A percentile compares a stretch with the other conserved stretches of the same genome.
These are phyloP conservation scores for Daldinia bambusicola DNA, from an alignment of 495 filamentous ascomycete genomes.

Conservation along the genomic window DNA sequence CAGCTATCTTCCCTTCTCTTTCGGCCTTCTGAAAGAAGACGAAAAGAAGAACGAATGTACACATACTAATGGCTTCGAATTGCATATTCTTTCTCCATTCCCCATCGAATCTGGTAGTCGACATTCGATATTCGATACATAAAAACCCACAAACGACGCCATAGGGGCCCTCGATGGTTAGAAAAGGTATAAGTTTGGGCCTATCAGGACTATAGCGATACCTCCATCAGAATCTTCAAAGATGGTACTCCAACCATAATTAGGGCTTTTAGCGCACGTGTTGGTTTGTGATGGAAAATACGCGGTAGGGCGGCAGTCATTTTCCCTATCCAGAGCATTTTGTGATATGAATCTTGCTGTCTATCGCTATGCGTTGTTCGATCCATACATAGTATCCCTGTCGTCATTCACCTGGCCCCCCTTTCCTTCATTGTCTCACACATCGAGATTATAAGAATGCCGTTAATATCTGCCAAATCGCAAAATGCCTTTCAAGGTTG, in stretches of 20 bases:
- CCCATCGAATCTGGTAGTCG: not conserved
- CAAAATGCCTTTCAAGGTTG: slow-evolving; percentile 29
- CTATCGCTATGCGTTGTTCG: slow-evolving; percentile 43
- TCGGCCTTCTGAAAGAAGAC: slow-evolving; percentile 20
- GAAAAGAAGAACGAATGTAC: slow-evolving; percentile 19
- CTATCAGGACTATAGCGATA: slow-evolving; percentile 42
- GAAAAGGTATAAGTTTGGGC: slow-evolving; percentile 8
- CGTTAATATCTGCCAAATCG: slow-evolving; percentile 40
- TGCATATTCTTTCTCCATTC: slow-evolving; percentile 5
- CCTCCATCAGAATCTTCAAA: slow-evolving; percentile 28
- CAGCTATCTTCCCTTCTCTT: slow-evolving; percentile 32
- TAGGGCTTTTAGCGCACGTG: slow-evolving; percentile 32
- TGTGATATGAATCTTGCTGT: slow-evolving; percentile 28
- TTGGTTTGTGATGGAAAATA: slow-evolving; percentile 35
- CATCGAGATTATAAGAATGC: slow-evolving; percentile 46
- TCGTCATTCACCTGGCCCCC: slow-evolving; percentile 40
- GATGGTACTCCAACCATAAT: slow-evolving; percentile 30
- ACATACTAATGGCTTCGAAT: slow-evolving; percentile 19
- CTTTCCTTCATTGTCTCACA: slow-evolving; percentile 37
- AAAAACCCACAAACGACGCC: slow-evolving; percentile 17
- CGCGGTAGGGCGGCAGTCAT: slow-evolving; percentile 29
- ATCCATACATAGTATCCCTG: slow-evolving; percentile 35
- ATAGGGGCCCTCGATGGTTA: slow-evolving; percentile 9
- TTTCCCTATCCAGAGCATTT: slow-evolving; percentile 31
- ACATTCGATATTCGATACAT: slow-evolving; percentile 26